A percentile compares a stretch with the other conserved stretches of the same genome.
These are phyloP conservation scores for Lepiota venenata DNA, from an alignment of 768 basidiomycete genomes.

Conservation along the genomic window DNA sequence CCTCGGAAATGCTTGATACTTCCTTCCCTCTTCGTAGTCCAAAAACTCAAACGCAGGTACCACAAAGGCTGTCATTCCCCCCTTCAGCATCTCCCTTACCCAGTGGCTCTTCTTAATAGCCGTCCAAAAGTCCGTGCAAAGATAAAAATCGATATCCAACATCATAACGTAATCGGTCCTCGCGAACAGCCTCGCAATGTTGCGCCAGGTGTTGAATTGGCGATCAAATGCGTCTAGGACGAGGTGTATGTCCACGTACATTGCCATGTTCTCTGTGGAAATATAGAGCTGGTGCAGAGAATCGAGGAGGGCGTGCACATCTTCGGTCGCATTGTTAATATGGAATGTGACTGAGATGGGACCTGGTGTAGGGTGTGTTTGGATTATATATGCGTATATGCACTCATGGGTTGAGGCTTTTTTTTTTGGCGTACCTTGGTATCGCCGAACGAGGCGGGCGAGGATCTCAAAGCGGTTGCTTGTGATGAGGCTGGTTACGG, in stretches of 20 bases:
- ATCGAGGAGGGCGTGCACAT: slow-evolving; percentile 49
- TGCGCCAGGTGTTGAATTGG: slow-evolving; percentile 90
- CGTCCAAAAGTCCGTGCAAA: slow-evolving; percentile 77
- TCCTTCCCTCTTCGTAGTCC: slow-evolving; percentile 58
- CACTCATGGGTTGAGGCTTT: background rate
- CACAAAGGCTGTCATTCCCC: slow-evolving; percentile 69
- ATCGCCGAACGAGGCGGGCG: slow-evolving; percentile 67
- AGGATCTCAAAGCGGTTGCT: slow-evolving; percentile 75
- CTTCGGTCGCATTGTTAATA: slow-evolving; percentile 49
- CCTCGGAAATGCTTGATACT: slow-evolving; percentile 57
- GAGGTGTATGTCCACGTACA: slow-evolving; percentile 81
- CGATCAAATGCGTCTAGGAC: slow-evolving; percentile 79
- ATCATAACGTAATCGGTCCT: slow-evolving; percentile 86
- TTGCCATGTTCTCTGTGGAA: slow-evolving; percentile 60
- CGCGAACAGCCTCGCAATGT: slow-evolving; percentile 80
- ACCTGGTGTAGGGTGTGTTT: slow-evolving; percentile 36
- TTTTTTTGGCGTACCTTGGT: slow-evolving; percentile 51
- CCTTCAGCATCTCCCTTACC: slow-evolving; percentile 45
- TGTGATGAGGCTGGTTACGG: slow-evolving; percentile 83
- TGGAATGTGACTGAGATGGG: slow-evolving; percentile 86
- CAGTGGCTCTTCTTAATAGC: slow-evolving; percentile 43
- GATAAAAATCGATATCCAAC: slow-evolving; percentile 86
- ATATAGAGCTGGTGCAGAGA: slow-evolving; percentile 66
- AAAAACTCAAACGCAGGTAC: slow-evolving; percentile 84
- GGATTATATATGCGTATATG: background rate